A percentile compares a stretch with the other conserved stretches of the same genome.
Conservation (phyloP, 2,329 filamentous ascomycete species). For the Ophiosphaerella herpotricha region DNA sequence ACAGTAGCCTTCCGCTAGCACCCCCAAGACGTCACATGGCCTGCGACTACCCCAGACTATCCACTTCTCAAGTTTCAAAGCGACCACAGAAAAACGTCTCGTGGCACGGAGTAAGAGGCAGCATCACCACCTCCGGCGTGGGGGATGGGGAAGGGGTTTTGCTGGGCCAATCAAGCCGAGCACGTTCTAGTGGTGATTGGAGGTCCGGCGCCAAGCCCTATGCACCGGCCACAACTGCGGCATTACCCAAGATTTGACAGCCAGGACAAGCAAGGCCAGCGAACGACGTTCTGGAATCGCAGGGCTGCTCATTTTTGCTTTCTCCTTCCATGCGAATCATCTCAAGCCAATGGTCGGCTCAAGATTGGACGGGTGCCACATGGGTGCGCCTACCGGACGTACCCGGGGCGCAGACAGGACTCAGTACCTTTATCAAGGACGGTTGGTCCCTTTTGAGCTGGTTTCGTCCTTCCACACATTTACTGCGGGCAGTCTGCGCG, state of each 20-base stretch:
- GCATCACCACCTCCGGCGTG: constrained; percentile 3
- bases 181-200: constrained; percentile 23
- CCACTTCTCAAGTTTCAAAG: neutral
- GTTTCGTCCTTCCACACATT: constrained; percentile 13
- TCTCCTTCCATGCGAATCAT: constrained; percentile 21
- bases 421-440: constrained; percentile 17
- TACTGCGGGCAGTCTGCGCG: constrained; percentile 20
- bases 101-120: constrained; percentile 13
- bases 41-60: constrained; percentile 10
- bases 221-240: neutral
- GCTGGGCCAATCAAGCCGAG: constrained; percentile 22
- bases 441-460: constrained; percentile 20
- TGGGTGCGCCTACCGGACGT: constrained; percentile 3
- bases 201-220: constrained; percentile 9
- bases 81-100: constrained; percentile 12
- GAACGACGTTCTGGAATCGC: constrained; percentile 13
- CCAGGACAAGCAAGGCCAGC: constrained; percentile 19
- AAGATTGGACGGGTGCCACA: constrained; percentile 12
- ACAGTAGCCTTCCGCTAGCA: constrained; percentile 10
- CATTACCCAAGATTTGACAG: constrained; percentile 10
- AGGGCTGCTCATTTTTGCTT: constrained; percentile 2
- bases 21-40: constrained; percentile 18
- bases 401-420: constrained; percentile 11
- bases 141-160: neutral
- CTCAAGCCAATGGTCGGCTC: constrained; percentile 6